Evolutionary conservation across 371 early-diverging fungal genomes (phyloP).

Genomic region (Nosema muscidifuracis): DNA sequence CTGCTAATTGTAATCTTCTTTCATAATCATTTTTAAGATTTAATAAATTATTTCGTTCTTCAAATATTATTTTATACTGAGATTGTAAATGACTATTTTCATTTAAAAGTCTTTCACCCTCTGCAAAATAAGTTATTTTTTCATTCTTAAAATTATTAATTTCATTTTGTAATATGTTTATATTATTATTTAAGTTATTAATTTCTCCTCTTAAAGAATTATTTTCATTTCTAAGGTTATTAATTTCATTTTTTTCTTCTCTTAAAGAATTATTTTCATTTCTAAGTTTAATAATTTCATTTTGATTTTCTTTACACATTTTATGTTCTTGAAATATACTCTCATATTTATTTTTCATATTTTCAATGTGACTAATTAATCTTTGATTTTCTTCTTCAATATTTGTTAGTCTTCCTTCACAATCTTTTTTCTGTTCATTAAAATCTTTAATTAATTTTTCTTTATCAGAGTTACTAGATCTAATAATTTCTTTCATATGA

Average conservation of each 20-base stretch:
- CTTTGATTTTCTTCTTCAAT: constrained; percentile 56
- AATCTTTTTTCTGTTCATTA: not conserved
- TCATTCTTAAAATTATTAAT: constrained; percentile 1
- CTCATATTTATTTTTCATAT: constrained; percentile 5
- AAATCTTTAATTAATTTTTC: constrained; percentile 12
- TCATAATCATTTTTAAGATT: not conserved
- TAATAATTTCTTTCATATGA: constrained; percentile 24
- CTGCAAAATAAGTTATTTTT: not conserved
- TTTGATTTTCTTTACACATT: not conserved
- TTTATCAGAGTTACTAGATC: not conserved
- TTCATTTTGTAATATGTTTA: not conserved
- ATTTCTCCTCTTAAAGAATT: constrained; percentile 1
- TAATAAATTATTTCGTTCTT: constrained; percentile 9
- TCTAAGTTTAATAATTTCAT: not conserved
- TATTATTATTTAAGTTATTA: not conserved
- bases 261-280: constrained; percentile 3
- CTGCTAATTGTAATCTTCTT: not conserved
- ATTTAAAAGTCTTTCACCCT: constrained; percentile 5
- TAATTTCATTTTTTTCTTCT: constrained; percentile 9
- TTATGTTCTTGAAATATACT: not conserved
- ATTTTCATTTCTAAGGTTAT: constrained; percentile 2
- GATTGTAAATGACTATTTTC: constrained; percentile 1
- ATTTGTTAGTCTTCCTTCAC: not conserved
- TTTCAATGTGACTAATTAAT: constrained; percentile 40
- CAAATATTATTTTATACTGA: not conserved